Evolutionary conservation across 108 stramenopile genomes (phyloP).

Genomic region (Craspedostauros australis): DNA sequence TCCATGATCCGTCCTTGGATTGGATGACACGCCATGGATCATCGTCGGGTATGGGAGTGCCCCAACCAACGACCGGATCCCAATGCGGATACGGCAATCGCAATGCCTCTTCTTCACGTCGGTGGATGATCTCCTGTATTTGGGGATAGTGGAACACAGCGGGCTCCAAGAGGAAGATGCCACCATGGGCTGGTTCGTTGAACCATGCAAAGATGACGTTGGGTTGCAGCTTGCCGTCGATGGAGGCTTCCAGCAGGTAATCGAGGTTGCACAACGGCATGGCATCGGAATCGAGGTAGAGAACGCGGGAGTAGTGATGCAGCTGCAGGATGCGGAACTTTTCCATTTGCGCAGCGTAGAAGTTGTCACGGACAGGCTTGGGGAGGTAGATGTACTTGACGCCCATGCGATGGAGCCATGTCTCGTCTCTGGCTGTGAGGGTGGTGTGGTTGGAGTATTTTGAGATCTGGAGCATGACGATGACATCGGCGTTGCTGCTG

Average conservation of each 20-base stretch:
- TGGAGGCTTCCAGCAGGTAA: slow-evolving; percentile 34
- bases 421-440: too few species aligned
- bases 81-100: slow-evolving; percentile 32
- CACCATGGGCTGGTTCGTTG: slow-evolving; percentile 35
- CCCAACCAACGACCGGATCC: slow-evolving; percentile 29
- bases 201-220: slow-evolving; percentile 30
- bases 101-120: slow-evolving; percentile 11
- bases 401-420: slow-evolving; percentile 6
- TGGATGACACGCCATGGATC: neutral
- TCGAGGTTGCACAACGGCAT: slow-evolving; percentile 50
- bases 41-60: slow-evolving; percentile 7
- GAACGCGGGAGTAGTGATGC: slow-evolving; percentile 40
- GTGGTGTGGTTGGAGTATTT: neutral
- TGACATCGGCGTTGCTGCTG: slow-evolving; percentile 29
- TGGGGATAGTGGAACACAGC: slow-evolving; percentile 17
- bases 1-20: too few species aligned
- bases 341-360: slow-evolving; percentile 31
- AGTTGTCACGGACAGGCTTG: slow-evolving; percentile 22
- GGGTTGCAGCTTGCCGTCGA: neutral
- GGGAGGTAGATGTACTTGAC: too few species aligned
- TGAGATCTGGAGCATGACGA: slow-evolving; percentile 36
- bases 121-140: slow-evolving; percentile 12
- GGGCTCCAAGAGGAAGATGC: slow-evolving; percentile 37
- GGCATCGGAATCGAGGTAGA: slow-evolving; percentile 58
- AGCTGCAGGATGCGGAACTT: slow-evolving; percentile 40